phyloP scores from a whole-genome alignment of 441 rosid species.

The Gossypium schwendimanii region DNA sequence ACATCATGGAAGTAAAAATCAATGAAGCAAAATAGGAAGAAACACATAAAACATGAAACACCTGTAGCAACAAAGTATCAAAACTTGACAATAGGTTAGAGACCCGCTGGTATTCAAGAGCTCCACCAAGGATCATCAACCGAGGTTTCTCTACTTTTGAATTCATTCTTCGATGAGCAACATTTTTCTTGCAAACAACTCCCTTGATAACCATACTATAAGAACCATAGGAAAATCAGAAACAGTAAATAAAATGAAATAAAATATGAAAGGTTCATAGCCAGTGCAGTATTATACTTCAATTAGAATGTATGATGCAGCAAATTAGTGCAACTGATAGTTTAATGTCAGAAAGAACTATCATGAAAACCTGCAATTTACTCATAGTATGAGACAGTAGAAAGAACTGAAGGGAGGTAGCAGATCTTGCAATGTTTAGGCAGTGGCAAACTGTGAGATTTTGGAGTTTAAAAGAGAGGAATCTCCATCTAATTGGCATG shows the following conservation, averaged over 20 bases:
- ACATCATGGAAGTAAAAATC: slow-evolving; percentile 10
- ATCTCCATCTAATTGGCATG: background rate
- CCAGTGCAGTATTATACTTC: background rate
- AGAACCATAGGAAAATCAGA: slow-evolving; percentile 22
- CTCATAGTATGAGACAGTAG: background rate
- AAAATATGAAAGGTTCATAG: background rate
- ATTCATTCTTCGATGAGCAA: slow-evolving; percentile 94
- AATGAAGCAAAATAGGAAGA: slow-evolving; percentile 12
- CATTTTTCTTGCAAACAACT: slow-evolving; percentile 98
- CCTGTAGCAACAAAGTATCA: slow-evolving; percentile 97
- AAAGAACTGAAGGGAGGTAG: background rate
- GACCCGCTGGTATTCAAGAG: slow-evolving; percentile 96
- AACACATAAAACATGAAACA: slow-evolving; percentile 26
- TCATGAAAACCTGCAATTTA: background rate
- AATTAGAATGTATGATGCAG: background rate
- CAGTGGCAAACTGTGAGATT: background rate
- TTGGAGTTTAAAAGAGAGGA: background rate
- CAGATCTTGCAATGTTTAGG: background rate
- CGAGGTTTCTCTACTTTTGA: slow-evolving; percentile 84
- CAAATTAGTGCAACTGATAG: background rate
- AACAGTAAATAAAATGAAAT: background rate
- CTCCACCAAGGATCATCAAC: slow-evolving; percentile 84
- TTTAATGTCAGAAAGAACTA: background rate
- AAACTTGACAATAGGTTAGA: slow-evolving; percentile 84
- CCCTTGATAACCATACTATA: slow-evolving; percentile 85